phyloP scores from a whole-genome alignment of 2,329 filamentous ascomycete genomes.

The Aspergillus pseudoglaucus region DNA sequence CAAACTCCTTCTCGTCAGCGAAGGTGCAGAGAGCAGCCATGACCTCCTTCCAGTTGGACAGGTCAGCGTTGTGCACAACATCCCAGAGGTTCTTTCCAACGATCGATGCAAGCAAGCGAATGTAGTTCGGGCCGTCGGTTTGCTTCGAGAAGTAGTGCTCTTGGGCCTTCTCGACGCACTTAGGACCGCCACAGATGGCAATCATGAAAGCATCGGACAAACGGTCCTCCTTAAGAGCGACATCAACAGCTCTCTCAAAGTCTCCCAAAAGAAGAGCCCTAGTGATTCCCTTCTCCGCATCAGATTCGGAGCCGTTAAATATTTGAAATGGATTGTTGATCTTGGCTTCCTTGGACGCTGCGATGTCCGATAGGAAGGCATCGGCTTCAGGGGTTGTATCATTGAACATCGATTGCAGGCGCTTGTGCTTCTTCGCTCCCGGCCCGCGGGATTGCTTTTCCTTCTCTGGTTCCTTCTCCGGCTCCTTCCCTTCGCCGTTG shows the following conservation, averaged over 20 bases:
- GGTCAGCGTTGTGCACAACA: constrained; percentile 89
- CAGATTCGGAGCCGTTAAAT: constrained; percentile 73
- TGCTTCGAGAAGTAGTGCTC: constrained; percentile 82
- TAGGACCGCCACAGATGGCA: constrained; percentile 90
- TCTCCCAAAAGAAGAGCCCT: constrained; percentile 81
- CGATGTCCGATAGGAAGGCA: constrained; percentile 77
- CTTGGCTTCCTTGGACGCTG: constrained; percentile 83
- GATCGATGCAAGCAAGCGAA: constrained; percentile 82
- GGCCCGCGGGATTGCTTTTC: constrained; percentile 45
- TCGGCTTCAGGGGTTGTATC: constrained; percentile 66
- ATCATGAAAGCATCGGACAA: constrained; percentile 97
- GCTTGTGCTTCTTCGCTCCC: constrained; percentile 52
- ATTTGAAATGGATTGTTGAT: constrained; percentile 93
- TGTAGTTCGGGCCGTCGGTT: constrained; percentile 77
- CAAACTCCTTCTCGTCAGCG: constrained; percentile 82
- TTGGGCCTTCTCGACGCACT: constrained; percentile 90
- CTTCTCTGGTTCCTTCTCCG: constrained; percentile 37
- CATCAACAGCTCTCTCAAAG: constrained; percentile 81
- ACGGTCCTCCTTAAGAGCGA: constrained; percentile 80
- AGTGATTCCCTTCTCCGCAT: constrained; percentile 80
- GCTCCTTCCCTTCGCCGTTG: constrained; percentile 44
- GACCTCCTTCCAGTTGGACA: constrained; percentile 91
- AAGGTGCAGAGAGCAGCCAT: constrained; percentile 96
- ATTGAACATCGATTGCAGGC: constrained; percentile 68
- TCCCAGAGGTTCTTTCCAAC: constrained; percentile 98